Evolutionary conservation across 495 filamentous ascomycete species (phyloP).

Genomic region (Gamarada debralockiae): DNA sequence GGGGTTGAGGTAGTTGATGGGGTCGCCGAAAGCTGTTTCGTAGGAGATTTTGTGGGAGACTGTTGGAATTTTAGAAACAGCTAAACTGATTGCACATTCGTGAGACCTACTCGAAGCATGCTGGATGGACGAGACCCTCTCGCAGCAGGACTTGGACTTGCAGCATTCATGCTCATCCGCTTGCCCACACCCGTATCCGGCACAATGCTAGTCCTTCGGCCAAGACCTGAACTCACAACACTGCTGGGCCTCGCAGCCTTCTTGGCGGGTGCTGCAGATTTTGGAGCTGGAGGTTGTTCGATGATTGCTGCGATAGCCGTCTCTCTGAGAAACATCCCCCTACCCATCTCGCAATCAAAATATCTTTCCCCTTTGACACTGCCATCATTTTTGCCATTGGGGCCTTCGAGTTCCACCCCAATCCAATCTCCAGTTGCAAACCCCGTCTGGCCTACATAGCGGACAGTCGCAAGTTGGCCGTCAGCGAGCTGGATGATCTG

Average conservation of each 20-base stretch:
- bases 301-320: conserved; percentile 56
- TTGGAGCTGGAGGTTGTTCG: conserved; percentile 38
- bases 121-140: conserved; percentile 50
- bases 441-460: conserved; percentile 72
- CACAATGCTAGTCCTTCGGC: conserved; percentile 30
- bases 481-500: conserved; percentile 68
- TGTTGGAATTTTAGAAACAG: conserved; percentile 26
- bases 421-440: conserved; percentile 86
- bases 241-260: conserved; percentile 35
- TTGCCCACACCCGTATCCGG: conserved; percentile 50
- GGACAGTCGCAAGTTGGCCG: conserved; percentile 71
- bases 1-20: conserved; percentile 54
- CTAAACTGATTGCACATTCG: conserved; percentile 16
- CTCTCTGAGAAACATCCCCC: conserved; percentile 87
- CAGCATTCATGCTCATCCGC: conserved; percentile 63
- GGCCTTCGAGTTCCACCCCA: conserved; percentile 80
- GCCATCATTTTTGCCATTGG: conserved; percentile 93
- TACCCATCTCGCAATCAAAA: conserved; percentile 74
- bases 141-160: conserved; percentile 60
- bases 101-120: conserved; percentile 49
- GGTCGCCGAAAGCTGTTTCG: conserved; percentile 64
- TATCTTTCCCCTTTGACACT: conserved; percentile 85
- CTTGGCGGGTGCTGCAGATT: conserved; percentile 28
- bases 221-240: conserved; percentile 26
- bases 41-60: conserved; percentile 78